A percentile compares a stretch with the other conserved stretches of the same genome.
Evolutionary conservation across 257 asterid genomes (phyloP).

Genomic region (Coffea canephora): DNA sequence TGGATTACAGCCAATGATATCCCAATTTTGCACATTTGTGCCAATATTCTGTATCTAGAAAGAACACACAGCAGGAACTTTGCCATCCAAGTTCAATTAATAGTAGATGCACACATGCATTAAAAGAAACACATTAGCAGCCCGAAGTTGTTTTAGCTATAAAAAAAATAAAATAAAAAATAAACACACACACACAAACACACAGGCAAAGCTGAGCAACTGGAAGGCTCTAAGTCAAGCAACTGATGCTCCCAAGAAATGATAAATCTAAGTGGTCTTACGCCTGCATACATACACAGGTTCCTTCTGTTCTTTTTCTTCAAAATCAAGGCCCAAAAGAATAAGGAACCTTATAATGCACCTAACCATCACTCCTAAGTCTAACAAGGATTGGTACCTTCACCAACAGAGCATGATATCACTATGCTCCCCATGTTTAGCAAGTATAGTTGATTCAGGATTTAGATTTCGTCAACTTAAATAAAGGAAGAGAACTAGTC

Average conservation of each 20-base stretch:
- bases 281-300: neutral
- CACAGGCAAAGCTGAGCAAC: too few relatives aligned
- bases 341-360: neutral
- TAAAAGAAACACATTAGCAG: too few relatives aligned
- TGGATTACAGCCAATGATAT: neutral
- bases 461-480: neutral
- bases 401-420: neutral
- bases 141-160: too few relatives aligned
- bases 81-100: neutral
- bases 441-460: neutral
- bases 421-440: neutral
- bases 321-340: neutral
- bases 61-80: neutral
- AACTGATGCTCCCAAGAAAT: neutral
- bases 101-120: neutral
- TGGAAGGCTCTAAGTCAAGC: neutral
- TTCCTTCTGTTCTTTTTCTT: neutral
- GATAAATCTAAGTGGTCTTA: neutral
- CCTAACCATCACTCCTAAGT: neutral
- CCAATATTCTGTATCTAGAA: neutral
- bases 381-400: neutral
- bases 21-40: neutral
- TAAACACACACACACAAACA: too few relatives aligned
- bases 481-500: neutral
- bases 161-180: too few relatives aligned